Evolutionary conservation across 2,329 filamentous ascomycete genomes (phyloP), one percentile per base, ranked within the genome.

Genomic region (Trichoderma sp.): DNA sequence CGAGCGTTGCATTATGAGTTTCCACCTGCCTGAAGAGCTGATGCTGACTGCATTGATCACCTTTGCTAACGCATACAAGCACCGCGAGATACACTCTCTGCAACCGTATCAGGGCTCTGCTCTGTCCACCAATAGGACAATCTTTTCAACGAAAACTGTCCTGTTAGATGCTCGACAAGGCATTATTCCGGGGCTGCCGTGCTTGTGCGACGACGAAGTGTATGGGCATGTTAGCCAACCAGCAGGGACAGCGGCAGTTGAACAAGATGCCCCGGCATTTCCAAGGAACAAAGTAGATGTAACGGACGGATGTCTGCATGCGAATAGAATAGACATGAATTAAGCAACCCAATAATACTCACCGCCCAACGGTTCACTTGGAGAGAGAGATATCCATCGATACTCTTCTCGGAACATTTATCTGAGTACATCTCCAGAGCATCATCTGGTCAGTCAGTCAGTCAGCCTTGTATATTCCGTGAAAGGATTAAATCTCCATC

Each of bases 161-260:
- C 8, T 24, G 56, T 18, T 28, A 36, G 36, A 51, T 51, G 21
- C 28, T 61, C 36, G 24, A 34, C 18, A 51, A 60, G 56, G 34
- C 53, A 28, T 21, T 43, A 53, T 30, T 60, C 36, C 36, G 39
- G 66, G 66, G 66, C 24, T 28, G 56, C 56, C 30, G 63, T 28
- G 32, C 28, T 43, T 63, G 61, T 57, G 18, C 6, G 6, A 68
- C 18, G 30, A 14, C 18, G 34, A 11, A 34, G 14, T 21, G 9
- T 60, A 21, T 21, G 18, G 5, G 6, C 11, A 3, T 9, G 34
- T 58, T 69, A 32, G 12, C 51, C 43, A 32, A 32, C 36, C 28
- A 28, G 57, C 57, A 70, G 3, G 39, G 66, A 62, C 39, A 61
- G 66, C 56, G 66, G 66, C 66, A 70, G 56, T 70, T 70, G 39